Evolutionary conservation across 2,329 filamentous ascomycete species (phyloP), one percentile per base, ranked within the genome.

Genomic region (Helicocarpus griseus): DNA sequence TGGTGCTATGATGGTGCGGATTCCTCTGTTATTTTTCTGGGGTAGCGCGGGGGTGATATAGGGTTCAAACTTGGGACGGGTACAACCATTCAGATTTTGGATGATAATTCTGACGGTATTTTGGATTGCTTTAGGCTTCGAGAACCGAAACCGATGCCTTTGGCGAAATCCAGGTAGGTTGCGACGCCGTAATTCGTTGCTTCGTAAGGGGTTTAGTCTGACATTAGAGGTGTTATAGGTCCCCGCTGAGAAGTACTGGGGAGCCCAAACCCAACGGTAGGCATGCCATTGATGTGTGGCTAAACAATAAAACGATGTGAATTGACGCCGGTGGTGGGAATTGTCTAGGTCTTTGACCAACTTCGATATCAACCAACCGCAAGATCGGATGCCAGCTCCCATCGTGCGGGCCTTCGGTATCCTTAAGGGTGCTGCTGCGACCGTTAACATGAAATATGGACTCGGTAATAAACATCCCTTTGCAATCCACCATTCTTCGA

Each of bases 321-420:
- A 47, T 28, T 49, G 38, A 44, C 51, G 58, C n/a, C 26, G 14
- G 14, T 44, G 41, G 41, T 49, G 52, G 63, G 57, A 67, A 60
- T 48, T 46, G 49, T 44, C 57, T 53, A 76, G 75, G 60, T 97
- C 91, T 49, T 81, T 97, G 69, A 85, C 87, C 72, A 98, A 98
- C 79, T 98, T 98, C 80, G 86, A 86, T 72, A 97, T 98, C 82
- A 97, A 97, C 76, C 93, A 97, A 79, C 93, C 93, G 55, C 89
- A 95, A 74, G 93, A 98, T 70, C 89, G 93, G 69, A 97, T 97
- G 90, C 93, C 93, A 46, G 85, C 89, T 58, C 87, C 90, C 43
- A 86, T 98, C 62, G 78, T 97, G 65, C 85, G 83, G 72, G 93
- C 93, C 5, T 96, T 98, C 69, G 93, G 93, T 68, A 94, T 97